Evolutionary conservation across 306 rosid genomes (phyloP).

Genomic region (Glycine latifolia): DNA sequence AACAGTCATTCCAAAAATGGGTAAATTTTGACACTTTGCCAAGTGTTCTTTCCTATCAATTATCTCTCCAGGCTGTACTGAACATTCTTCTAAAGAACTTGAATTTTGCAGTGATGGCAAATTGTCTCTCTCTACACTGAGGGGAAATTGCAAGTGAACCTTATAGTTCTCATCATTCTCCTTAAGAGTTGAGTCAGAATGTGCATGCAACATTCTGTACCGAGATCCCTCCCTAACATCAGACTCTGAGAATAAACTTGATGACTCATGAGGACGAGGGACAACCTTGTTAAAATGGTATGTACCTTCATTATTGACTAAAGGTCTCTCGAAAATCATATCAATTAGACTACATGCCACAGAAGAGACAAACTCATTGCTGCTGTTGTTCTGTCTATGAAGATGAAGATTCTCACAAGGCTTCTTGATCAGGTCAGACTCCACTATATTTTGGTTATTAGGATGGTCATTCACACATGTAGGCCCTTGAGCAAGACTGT

Average conservation of each 20-base stretch:
- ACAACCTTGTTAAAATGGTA: slow-evolving; percentile 50
- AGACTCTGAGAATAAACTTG: slow-evolving; percentile 47
- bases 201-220: slow-evolving; percentile 57
- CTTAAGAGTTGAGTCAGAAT: slow-evolving; percentile 64
- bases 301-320: slow-evolving; percentile 52
- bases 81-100: slow-evolving; percentile 53
- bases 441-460: slow-evolving; percentile 49
- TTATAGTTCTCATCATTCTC: slow-evolving; percentile 54
- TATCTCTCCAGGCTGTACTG: slow-evolving; percentile 49
- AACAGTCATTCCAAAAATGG: slow-evolving; percentile 37
- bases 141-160: slow-evolving; percentile 45
- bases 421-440: slow-evolving; percentile 52
- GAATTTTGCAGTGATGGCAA: slow-evolving; percentile 51
- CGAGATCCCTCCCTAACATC: slow-evolving; percentile 51
- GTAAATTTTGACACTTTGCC: slow-evolving; percentile 46
- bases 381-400: slow-evolving; percentile 52
- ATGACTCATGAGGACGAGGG: slow-evolving; percentile 49
- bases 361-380: slow-evolving; percentile 61
- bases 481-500: no score
- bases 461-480: no score
- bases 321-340: slow-evolving; percentile 48
- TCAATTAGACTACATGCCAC: slow-evolving; percentile 50
- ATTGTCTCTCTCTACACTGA: slow-evolving; percentile 47
- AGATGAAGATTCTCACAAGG: slow-evolving; percentile 46
- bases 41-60: slow-evolving; percentile 39